Percentiles rank a stretch among this genome's conserved stretches.
These are phyloP conservation scores for Blastocystis sp. DNA, from an alignment of 352 stramenopile species.

Conservation along the genomic window DNA sequence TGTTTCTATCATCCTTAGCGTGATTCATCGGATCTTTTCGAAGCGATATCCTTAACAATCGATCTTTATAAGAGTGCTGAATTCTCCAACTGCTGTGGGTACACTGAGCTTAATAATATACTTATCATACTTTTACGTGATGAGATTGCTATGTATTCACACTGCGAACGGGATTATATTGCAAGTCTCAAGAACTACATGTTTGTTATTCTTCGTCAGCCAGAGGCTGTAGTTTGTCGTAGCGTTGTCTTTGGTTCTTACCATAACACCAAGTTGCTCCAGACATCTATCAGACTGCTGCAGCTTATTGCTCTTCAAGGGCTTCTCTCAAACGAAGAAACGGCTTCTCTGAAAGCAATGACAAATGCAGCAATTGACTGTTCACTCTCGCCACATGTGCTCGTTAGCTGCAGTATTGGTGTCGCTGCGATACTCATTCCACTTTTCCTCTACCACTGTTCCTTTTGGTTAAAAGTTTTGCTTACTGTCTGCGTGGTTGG, in stretches of 20 bases:
- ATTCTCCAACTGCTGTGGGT: neutral
- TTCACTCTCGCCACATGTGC: no score
- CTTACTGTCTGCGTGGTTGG: neutral
- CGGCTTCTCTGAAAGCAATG: no score
- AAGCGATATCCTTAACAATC: neutral
- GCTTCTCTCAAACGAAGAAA: neutral
- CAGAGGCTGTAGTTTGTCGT: neutral
- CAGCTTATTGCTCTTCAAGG: neutral
- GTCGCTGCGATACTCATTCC: neutral
- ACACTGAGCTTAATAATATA: conserved; percentile 6
- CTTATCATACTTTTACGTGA: conserved; percentile 12
- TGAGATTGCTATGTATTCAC: neutral
- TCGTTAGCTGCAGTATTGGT: neutral
- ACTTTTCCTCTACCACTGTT: neutral
- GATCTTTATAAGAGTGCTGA: neutral
- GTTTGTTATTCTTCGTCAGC: conserved; percentile 14
- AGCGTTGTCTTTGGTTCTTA: neutral
- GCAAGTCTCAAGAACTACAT: neutral
- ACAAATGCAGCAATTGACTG: no score
- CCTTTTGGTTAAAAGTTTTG: neutral
- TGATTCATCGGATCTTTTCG: neutral
- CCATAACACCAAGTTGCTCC: neutral
- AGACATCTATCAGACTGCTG: neutral
- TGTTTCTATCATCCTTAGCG: neutral
- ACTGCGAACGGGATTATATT: neutral